Evolutionary conservation across 345 rosid species (phyloP), one percentile per base, ranked within the genome.

Genomic region (Rhizophora mangle): DNA sequence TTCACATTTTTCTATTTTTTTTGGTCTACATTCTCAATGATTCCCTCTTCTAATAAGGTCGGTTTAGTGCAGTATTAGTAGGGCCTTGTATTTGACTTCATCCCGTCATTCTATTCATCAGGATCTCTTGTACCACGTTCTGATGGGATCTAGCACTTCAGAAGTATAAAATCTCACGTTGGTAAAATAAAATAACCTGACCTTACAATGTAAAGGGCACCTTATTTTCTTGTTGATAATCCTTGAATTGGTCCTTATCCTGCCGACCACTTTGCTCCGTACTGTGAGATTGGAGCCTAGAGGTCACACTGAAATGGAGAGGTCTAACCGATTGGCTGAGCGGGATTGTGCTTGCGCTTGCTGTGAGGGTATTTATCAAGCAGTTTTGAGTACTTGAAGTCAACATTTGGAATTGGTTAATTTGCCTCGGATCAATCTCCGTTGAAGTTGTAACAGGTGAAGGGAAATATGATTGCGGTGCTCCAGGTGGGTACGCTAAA

Each of bases 351-450:
- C 37, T 63, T 56, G 72, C 56, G 43, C 31, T 63, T 56, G 76
- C 62, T n/a, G 69, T 7, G 55, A 55, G 53, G 21, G 71, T 54
- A 39, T 62, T 74, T 31, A 76, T 43, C 21, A 63, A 67, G 30
- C 43, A 47, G 65, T 63, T 77, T 75, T 84, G 84, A 36, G 82
- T 60, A 57, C 52, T 75, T 22, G 88, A 70, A 62, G 71, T 69
- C 74, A 81, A 74, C 85, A 83, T 76, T 43, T 86, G 90, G 65
- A 82, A 82, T 19, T 82, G 89, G 65, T 72, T 87, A 59, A 82
- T 72, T 66, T 83, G 84, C 21, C 78, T 64, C 10, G 78, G 70
- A 69, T 75, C 70, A 34, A 51, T 64, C 27, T 75, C 71, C 29
- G 18, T 24, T 19, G 68, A 39, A 51, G 68, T 19, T 30, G 56